Base-by-base conservation (phyloP, 2,329 filamentous ascomycete species). In the Curvularia sp. region DNA sequence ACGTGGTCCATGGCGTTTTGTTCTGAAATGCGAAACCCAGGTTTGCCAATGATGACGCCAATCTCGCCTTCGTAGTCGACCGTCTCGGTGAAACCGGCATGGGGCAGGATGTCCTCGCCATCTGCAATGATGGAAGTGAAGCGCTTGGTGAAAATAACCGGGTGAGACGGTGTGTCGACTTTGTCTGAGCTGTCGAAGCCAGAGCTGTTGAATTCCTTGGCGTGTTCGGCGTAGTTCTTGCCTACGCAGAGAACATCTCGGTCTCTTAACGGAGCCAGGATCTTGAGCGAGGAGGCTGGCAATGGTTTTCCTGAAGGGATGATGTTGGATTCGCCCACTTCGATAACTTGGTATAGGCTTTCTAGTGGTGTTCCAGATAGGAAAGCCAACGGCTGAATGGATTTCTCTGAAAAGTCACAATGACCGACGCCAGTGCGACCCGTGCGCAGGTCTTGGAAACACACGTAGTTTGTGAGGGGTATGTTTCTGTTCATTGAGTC, bases 211-310 rank as follows among this genome's bases (percentile, higher is more conserved):
- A 87, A 86, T 59, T 86, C 84, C 53, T 80, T 82, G 1, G 84
- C 84, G 65, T 87, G 84, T 41, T 84, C 84, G 31, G 76, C 74
- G 63, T 86, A 87, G 63, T 86, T 86, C 67, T 86, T 85, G 28
- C 84, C 83, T 2, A 86, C 82, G 30, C 47, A 82, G 1, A 86
- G 77, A n/a, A 86, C 73, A 67, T 86, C 83, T 26, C 84, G 77
- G 6, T 78, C 79, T 20, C 71, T 74, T 42, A 85, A 77, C 0
- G 82, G 81, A 2, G 84, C 75, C 0, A 84, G 75, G 0, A 85
- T 46, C 26, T 18, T 46, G n/a, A 30, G 5, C 1, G 26, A 10
- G 9, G 43, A 46, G 2, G n/a, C 43, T 66, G 77, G 59, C 18
- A 82, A 46, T 1, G 72, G 49, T 9, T 76, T 68, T 2, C 73